Evolutionary conservation across 164 flowering plant genomes (phyloP).

Genomic region (Dillenia suffruticosa): DNA sequence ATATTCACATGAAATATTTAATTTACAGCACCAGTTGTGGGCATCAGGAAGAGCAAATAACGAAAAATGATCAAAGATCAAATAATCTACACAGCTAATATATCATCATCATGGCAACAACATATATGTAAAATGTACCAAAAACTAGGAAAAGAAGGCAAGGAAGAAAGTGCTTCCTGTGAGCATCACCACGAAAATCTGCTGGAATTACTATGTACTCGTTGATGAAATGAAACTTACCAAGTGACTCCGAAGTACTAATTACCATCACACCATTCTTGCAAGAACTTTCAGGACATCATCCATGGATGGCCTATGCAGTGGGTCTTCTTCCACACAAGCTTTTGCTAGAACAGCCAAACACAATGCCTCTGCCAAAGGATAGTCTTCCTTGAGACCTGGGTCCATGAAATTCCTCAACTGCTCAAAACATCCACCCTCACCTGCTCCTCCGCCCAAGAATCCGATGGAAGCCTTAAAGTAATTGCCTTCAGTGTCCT

Average conservation of each 20-base stretch:
- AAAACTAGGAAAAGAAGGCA: background rate
- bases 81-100: too few species aligned
- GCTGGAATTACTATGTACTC: background rate
- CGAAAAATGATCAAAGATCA: too few species aligned
- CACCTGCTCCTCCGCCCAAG: conserved; percentile 14
- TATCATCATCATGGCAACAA: too few species aligned
- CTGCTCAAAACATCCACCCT: conserved; percentile 19
- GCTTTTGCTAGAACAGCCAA: conserved; percentile 4
- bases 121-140: too few species aligned
- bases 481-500: background rate
- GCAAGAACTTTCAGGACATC: conserved; percentile 25
- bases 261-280: conserved; percentile 14
- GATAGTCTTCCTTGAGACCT: conserved; percentile 19
- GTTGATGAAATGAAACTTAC: background rate
- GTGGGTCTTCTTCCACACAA: conserved; percentile 20
- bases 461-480: conserved; percentile 15
- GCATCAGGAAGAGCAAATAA: too few species aligned
- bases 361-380: conserved; percentile 11
- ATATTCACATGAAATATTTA: too few species aligned
- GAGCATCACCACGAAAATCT: conserved; percentile 9
- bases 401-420: conserved; percentile 21
- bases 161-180: conserved; percentile 4
- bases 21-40: too few species aligned
- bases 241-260: background rate
- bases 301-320: conserved; percentile 26